Base-by-base conservation (phyloP, 2,329 filamentous ascomycete species). In the Tolypocladium pustulatum region DNA sequence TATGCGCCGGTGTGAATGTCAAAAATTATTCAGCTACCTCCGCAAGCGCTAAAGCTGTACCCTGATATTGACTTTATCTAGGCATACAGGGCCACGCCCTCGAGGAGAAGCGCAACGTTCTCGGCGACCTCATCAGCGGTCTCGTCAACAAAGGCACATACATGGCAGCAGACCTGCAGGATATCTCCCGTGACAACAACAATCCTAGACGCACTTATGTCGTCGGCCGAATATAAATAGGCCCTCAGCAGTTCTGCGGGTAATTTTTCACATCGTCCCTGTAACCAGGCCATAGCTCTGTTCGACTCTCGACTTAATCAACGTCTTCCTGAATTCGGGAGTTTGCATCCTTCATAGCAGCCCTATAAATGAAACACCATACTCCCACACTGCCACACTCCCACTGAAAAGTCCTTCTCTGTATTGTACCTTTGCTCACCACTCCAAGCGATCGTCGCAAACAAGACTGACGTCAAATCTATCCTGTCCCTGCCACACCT, bases 361-460 rank as follows among this genome's bases (percentile, higher is more conserved):
- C n/a, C n/a, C n/a, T n/a, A n/a, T n/a, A n/a, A n/a, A n/a, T n/a
- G n/a, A n/a, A n/a, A n/a, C n/a, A n/a, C n/a, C n/a, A n/a, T n/a
- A n/a, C n/a, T n/a, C n/a, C n/a, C n/a, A n/a, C n/a, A n/a, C n/a
- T n/a, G n/a, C n/a, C n/a, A n/a, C n/a, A n/a, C n/a, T n/a, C 37
- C 2, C 37, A 4, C 15, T 38, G 13, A 13, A 38, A 49, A 20
- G 4, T 7, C 0, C 13, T 6, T 8, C 25, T 30, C 5, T 8
- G 4, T 51, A n/a, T 8, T 10, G 7, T 32, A 20, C 6, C 3
- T 4, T 7, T 32, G 25, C 34, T 58, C 63, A 80, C 72, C 76
- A 78, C 67, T 82, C 81, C 60, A 86, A 68, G 51, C 84, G 76
- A 71, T 86, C 82, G 68, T 87, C 84, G 66, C 81, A 84, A 36